These are phyloP conservation scores for Petunia axillaris DNA, from an alignment of 257 asterid genomes.

Conservation along the genomic window DNA sequence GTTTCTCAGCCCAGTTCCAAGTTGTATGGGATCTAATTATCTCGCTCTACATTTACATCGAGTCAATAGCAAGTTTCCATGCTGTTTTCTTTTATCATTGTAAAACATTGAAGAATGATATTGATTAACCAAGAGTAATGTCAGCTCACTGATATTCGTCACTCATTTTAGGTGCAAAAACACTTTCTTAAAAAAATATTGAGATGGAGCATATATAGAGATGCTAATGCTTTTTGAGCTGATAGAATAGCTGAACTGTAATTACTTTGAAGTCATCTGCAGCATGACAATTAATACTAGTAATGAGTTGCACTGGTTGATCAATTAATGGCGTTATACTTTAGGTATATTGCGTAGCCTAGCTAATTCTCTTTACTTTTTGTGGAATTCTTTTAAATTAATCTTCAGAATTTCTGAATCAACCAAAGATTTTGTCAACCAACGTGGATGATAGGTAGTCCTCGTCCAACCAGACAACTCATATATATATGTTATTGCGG, in stretches of 20 bases:
- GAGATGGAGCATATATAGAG: neutral
- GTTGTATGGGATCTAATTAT: neutral
- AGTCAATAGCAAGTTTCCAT: neutral
- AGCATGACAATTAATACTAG: no score
- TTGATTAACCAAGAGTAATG: conserved; percentile 12
- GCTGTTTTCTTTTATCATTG: neutral
- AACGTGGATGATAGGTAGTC: no score
- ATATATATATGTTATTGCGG: no score
- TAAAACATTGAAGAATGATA: neutral
- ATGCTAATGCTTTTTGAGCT: neutral
- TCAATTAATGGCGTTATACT: no score
- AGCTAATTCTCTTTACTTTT: no score
- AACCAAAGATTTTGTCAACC: no score
- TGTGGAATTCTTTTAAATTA: no score
- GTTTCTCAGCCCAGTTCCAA: neutral
- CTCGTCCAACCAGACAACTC: no score
- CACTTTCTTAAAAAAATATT: neutral
- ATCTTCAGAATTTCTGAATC: no score
- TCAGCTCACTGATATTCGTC: neutral
- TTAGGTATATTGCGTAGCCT: no score
- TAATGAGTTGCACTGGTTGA: no score
- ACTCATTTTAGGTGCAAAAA: neutral
- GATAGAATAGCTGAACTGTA: neutral
- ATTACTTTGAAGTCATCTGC: no score
- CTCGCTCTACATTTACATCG: neutral